These are phyloP conservation scores for Straminergon stramineum DNA, from an alignment of 225 moss, liverwort and hornwort genomes.

Conservation along the genomic window DNA sequence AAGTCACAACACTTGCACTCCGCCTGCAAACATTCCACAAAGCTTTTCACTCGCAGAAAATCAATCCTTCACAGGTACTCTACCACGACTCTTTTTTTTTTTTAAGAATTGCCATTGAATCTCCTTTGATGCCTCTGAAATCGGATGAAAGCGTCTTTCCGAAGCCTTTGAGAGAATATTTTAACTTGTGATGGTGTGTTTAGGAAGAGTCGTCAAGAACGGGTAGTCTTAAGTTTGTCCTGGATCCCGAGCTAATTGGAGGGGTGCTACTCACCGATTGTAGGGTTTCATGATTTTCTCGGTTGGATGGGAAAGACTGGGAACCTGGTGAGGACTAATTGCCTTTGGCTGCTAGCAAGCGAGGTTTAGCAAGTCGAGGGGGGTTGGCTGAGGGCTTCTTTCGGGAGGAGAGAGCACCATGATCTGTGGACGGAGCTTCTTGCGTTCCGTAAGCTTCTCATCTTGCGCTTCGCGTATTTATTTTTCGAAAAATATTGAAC, in stretches of 20 bases:
- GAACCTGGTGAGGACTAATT: neutral
- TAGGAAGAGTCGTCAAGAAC: neutral
- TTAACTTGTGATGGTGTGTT: neutral
- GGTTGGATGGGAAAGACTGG: conserved; percentile 3
- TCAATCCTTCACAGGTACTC: neutral
- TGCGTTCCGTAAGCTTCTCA: conserved; percentile 18
- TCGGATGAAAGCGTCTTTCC: neutral
- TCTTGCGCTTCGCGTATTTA: neutral
- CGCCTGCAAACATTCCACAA: neutral
- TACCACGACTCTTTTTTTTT: neutral
- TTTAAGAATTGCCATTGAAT: too few relatives aligned
- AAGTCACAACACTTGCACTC: neutral
- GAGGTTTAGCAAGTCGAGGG: neutral
- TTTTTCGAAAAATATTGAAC: too few relatives aligned
- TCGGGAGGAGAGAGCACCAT: conserved; percentile 6
- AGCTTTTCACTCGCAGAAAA: neutral
- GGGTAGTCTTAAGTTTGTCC: neutral
- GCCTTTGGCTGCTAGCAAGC: neutral
- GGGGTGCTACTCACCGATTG: neutral
- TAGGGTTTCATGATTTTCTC: conserved; percentile 4
- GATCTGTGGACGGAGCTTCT: conserved; percentile 19
- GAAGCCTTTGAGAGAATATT: neutral
- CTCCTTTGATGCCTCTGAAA: neutral
- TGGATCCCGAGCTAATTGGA: neutral
- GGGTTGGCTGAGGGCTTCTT: neutral